phyloP scores from a whole-genome alignment of 1,139 yeast species.

The Trichomonascaceae sp. region DNA sequence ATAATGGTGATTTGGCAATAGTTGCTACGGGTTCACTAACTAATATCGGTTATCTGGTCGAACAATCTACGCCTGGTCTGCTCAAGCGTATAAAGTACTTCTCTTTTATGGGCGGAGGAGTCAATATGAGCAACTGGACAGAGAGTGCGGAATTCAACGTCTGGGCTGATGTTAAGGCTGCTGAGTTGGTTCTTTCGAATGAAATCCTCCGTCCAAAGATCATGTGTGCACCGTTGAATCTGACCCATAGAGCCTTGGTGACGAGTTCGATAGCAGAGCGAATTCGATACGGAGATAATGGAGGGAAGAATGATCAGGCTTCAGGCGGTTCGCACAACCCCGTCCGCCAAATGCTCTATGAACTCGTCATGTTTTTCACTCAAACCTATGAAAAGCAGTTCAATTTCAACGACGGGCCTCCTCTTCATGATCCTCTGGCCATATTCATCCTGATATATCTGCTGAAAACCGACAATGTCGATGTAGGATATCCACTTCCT shows the following conservation, averaged over 20 bases:
- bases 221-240: conserved; percentile 58
- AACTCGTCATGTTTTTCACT: conserved; percentile 52
- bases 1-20: conserved; percentile 47
- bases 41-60: conserved; percentile 52
- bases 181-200: conserved; percentile 48
- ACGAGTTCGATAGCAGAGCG: conserved; percentile 38
- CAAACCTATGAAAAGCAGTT: conserved; percentile 41
- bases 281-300: conserved; percentile 5
- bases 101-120: conserved; percentile 75
- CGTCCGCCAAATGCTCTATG: conserved; percentile 49
- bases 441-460: conserved; percentile 50
- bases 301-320: too few relatives aligned
- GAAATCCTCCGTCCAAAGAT: conserved; percentile 43
- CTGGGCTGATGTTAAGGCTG: conserved; percentile 72
- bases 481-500: conserved; percentile 24
- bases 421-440: conserved; percentile 79
- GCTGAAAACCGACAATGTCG: conserved; percentile 22
- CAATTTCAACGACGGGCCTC: conserved; percentile 56
- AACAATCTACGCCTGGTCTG: conserved; percentile 44
- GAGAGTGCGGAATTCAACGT: conserved; percentile 73
- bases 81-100: conserved; percentile 43
- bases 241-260: conserved; percentile 66
- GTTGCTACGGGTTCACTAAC: conserved; percentile 72
- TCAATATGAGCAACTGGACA: conserved; percentile 43
- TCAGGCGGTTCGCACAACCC: too few relatives aligned